Base-by-base conservation (phyloP, 2,329 filamentous ascomycete genomes). In the Botrytis tulipae region DNA sequence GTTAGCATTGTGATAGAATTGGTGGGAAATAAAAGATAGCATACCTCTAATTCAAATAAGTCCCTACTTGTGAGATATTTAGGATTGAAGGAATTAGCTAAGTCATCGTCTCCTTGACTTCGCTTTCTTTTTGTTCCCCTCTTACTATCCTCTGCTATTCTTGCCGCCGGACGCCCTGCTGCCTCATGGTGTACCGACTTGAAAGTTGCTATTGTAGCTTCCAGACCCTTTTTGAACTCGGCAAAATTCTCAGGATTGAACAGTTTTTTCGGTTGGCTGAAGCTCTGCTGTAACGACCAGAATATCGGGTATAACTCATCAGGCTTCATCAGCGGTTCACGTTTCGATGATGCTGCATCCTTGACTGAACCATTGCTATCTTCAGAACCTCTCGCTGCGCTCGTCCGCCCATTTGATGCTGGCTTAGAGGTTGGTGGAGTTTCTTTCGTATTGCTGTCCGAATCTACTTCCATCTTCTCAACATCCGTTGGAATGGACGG, bases 61-160 rank as follows among this genome's bases (percentile, higher is more conserved):
- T 99, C 97, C 76, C 92, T 89, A 82, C 95, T 98, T n/a, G 96
- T 99, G 29, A 99, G 87, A 81, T 99, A 99, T 81, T 98, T 99
- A 1, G 97, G 95, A 79, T 99, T 99, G 84, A 97, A 98, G 37
- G 89, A 91, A 80, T 90, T 92, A 37, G 90, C 87, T 69, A 91
- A 84, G 75, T 91, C 90, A 72, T 89, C 87, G 12, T 89, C 88
- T 42, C 84, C 83, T 60, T 86, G 86, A 18, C 87, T 86, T 61
- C 88, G 86, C 82, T 95, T 97, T 73, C 93, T 89, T 83, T 95
- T 97, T 44, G 82, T 83, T 8, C 88, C 89, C 76, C 87, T 88
- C 76, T 89, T 90, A 65, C 85, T 84, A 70, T 94, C 93, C 60
- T 91, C 90, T 3, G 84, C 81, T 10, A 86, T 83, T 75, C 88